Evolutionary conservation across 345 rosid genomes (phyloP).

Genomic region (Boechera divaricarpa): DNA sequence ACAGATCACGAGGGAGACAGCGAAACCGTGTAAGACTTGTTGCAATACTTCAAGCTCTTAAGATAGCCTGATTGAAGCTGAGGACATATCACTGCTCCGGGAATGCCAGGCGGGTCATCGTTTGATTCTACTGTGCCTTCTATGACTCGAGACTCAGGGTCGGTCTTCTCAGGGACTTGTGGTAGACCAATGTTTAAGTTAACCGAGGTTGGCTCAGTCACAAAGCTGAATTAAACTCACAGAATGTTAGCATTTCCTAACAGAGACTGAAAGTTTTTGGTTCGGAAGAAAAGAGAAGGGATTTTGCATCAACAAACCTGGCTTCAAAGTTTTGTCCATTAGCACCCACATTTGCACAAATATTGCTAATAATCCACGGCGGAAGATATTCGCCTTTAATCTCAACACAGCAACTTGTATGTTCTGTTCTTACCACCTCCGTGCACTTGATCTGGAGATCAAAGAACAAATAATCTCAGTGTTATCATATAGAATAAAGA

Average conservation of each 20-base stretch:
- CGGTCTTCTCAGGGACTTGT: slow-evolving; percentile 41
- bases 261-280: slow-evolving; percentile 10
- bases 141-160: slow-evolving; percentile 38
- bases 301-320: slow-evolving; percentile 52
- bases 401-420: slow-evolving; percentile 59
- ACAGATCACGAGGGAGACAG: slow-evolving; percentile 60
- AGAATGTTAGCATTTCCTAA: slow-evolving; percentile 20
- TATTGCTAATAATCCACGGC: slow-evolving; percentile 79
- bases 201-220: slow-evolving; percentile 64
- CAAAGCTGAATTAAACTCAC: slow-evolving; percentile 58
- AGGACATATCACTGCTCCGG: slow-evolving; percentile 57
- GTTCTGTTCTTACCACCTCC: slow-evolving; percentile 61
- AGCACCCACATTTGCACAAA: slow-evolving; percentile 63
- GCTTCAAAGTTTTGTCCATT: slow-evolving; percentile 73
- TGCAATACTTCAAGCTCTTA: slow-evolving; percentile 69
- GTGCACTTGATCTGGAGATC: slow-evolving; percentile 73
- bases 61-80: slow-evolving; percentile 60
- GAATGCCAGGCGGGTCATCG: slow-evolving; percentile 48
- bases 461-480: slow-evolving; percentile 21
- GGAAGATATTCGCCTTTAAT: slow-evolving; percentile 72
- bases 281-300: slow-evolving; percentile 8
- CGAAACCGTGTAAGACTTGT: slow-evolving; percentile 64
- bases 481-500: not conserved
- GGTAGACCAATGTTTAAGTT: slow-evolving; percentile 79
- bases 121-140: slow-evolving; percentile 42